Evolutionary conservation across 371 early-diverging fungal species (phyloP).

Genomic region (Lichtheimia ornata): DNA sequence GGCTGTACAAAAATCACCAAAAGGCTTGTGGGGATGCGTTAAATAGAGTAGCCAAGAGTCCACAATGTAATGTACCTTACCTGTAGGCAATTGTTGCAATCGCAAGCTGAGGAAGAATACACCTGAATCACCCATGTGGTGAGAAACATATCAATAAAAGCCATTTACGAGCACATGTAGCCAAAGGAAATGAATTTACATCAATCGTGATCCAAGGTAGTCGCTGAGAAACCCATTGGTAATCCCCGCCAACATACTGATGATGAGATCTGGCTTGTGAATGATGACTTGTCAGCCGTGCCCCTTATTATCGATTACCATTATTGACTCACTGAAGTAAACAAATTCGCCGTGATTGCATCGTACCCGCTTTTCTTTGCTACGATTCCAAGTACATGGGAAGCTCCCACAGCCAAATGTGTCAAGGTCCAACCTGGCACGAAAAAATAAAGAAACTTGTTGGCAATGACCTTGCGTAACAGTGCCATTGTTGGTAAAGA

Average conservation of each 20-base stretch:
- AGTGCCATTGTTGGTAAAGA: background rate
- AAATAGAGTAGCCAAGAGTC: too few relatives aligned
- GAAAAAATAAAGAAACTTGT: constrained; percentile 39
- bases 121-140: too few relatives aligned
- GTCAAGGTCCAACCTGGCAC: constrained; percentile 40
- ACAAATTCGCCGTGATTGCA: constrained; percentile 47
- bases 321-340: constrained; percentile 40
- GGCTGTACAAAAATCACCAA: constrained; percentile 45
- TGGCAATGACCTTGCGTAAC: background rate
- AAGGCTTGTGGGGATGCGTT: constrained; percentile 22
- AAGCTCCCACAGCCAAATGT: constrained; percentile 37
- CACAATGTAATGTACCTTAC: too few relatives aligned
- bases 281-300: background rate
- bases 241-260: constrained; percentile 42
- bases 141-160: background rate
- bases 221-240: constrained; percentile 47
- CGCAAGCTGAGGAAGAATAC: too few relatives aligned
- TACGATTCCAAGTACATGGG: constrained; percentile 45
- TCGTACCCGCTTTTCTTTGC: constrained; percentile 47
- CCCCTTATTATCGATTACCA: background rate
- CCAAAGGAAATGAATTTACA: constrained; percentile 22
- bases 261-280: constrained; percentile 41
- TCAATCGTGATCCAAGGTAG: constrained; percentile 29
- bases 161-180: background rate
- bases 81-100: too few relatives aligned